Evolutionary conservation across 202 grass and related monocot genomes (phyloP).

Genomic region (Zizania palustris): DNA sequence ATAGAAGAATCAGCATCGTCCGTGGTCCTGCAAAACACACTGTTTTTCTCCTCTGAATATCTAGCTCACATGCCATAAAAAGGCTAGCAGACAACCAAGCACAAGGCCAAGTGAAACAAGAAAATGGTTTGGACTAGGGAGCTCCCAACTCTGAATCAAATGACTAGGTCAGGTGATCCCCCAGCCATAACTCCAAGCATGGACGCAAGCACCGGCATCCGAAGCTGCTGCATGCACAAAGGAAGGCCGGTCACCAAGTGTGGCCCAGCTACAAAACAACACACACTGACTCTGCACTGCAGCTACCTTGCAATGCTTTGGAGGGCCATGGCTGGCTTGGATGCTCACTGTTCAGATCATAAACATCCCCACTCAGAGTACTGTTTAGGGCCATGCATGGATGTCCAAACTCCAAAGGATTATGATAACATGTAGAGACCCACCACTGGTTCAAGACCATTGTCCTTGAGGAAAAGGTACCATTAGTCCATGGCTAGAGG

Average conservation of each 20-base stretch:
- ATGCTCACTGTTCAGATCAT: slow-evolving; percentile 38
- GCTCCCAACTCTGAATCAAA: slow-evolving; percentile 28
- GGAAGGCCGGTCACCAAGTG: slow-evolving; percentile 30
- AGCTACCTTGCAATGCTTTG: slow-evolving; percentile 10
- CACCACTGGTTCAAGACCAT: slow-evolving; percentile 22
- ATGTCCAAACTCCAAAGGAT: slow-evolving; percentile 2
- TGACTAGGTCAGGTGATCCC: slow-evolving; percentile 32
- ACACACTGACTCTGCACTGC: slow-evolving; percentile 13
- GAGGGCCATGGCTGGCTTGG: slow-evolving; percentile 27
- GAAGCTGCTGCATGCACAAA: slow-evolving; percentile 31
- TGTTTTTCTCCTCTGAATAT: not conserved
- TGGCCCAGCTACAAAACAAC: slow-evolving; percentile 28
- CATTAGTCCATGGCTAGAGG: slow-evolving; percentile 25
- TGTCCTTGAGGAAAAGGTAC: slow-evolving; percentile 12
- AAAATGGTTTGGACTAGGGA: slow-evolving; percentile 32
- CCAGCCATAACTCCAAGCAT: slow-evolving; percentile 27
- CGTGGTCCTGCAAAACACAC: slow-evolving; percentile 24
- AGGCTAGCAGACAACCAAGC: slow-evolving; percentile 28
- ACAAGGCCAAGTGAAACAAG: slow-evolving; percentile 47
- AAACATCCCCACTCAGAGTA: not conserved
- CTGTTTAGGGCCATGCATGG: slow-evolving; percentile 32
- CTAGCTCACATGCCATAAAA: slow-evolving; percentile 31
- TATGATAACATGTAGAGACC: not conserved
- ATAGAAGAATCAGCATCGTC: slow-evolving; percentile 2
- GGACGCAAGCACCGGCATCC: slow-evolving; percentile 15